Conservation (phyloP, 768 basidiomycete genomes). For the Termitomyces sp. region DNA sequence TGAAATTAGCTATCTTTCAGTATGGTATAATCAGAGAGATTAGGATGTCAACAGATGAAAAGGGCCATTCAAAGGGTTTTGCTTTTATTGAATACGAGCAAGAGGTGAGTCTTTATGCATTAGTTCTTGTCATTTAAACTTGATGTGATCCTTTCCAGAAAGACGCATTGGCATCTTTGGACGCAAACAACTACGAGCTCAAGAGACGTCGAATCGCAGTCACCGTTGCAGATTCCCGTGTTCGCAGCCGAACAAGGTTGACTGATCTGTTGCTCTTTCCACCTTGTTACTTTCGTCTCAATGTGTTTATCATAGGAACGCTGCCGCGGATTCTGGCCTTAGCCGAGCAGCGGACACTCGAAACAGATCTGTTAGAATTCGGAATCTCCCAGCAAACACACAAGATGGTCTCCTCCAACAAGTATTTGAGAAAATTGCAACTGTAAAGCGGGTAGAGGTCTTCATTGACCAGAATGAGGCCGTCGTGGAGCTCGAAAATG, state of each 20-base stretch:
- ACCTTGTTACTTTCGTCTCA: neutral
- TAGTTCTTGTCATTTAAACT: neutral
- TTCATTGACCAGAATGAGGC: constrained; percentile 62
- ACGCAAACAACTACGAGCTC: constrained; percentile 83
- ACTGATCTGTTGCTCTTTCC: constrained; percentile 1
- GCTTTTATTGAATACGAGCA: constrained; percentile 91
- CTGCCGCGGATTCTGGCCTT: constrained; percentile 53
- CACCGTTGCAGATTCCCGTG: constrained; percentile 77
- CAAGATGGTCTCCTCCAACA: constrained; percentile 95
- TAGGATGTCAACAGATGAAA: constrained; percentile 71
- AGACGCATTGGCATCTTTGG: constrained; percentile 67
- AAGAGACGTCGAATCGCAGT: constrained; percentile 91
- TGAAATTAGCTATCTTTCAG: constrained; percentile 36
- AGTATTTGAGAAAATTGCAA: constrained; percentile 72
- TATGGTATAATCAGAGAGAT: constrained; percentile 83
- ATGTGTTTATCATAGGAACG: constrained; percentile 29
- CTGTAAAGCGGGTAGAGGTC: constrained; percentile 73
- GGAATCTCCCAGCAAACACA: constrained; percentile 68
- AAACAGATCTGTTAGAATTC: constrained; percentile 73
- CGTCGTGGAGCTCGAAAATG: constrained; percentile 61
- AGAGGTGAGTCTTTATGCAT: constrained; percentile 49
- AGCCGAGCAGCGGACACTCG: constrained; percentile 55
- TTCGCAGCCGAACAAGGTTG: constrained; percentile 54
- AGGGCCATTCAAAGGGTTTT: constrained; percentile 75
- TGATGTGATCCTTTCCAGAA: constrained; percentile 38